A percentile compares a stretch with the other conserved stretches of the same genome.
phyloP scores from a whole-genome alignment of 2,329 filamentous ascomycete species.

The Fusarium neocosmosporiellum region DNA sequence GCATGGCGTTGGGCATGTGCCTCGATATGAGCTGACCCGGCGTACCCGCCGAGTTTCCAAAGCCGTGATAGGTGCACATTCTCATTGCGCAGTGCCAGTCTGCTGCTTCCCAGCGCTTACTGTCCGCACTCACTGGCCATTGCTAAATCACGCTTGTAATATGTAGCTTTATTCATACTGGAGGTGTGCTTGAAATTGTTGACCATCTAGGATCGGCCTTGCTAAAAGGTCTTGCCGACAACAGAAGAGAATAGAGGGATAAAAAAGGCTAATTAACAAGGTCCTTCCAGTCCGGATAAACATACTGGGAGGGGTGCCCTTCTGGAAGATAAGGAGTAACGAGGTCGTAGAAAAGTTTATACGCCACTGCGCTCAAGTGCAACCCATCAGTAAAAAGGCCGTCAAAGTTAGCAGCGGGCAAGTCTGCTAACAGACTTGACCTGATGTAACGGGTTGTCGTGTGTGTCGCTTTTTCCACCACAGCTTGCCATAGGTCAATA shows the following conservation, averaged over 20 bases:
- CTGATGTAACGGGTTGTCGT: not conserved
- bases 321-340: not conserved
- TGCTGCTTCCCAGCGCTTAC: not conserved
- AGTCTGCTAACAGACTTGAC: not conserved
- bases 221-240: not conserved
- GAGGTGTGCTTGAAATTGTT: not conserved
- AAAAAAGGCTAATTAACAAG: not conserved
- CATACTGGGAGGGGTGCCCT: not conserved
- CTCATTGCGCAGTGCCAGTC: no score
- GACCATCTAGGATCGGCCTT: not conserved
- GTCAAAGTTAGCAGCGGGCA: not conserved
- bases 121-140: not conserved
- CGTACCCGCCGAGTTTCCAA: not conserved
- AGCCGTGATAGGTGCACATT: no score
- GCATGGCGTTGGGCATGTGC: not conserved
- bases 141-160: not conserved
- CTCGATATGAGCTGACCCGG: not conserved
- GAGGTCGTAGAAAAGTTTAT: not conserved
- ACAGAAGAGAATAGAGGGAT: not conserved
- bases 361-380: not conserved
- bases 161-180: not conserved
- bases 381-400: not conserved
- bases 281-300: constrained; percentile 1
- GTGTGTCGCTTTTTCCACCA: not conserved
- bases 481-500: constrained; percentile 1